These are phyloP conservation scores for Yamadazyma phyllophila DNA, from an alignment of 805 yeast genomes.

Conservation along the genomic window DNA sequence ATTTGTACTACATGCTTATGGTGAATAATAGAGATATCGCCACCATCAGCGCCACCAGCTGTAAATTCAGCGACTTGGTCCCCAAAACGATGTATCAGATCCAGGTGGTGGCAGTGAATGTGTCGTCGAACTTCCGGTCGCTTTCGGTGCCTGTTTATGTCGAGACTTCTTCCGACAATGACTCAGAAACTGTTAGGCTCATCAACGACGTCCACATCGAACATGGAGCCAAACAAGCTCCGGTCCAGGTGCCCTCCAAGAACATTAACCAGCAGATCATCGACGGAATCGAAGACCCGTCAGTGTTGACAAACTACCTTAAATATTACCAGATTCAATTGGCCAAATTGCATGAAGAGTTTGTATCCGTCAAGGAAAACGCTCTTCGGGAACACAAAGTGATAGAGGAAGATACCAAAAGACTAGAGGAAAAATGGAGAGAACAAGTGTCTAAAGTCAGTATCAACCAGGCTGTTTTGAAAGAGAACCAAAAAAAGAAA, in stretches of 20 bases:
- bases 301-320: constrained; percentile 23
- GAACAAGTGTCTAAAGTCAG: constrained; percentile 15
- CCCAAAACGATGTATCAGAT: constrained; percentile 30
- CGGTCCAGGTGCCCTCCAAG: background rate
- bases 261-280: constrained; percentile 12
- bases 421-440: constrained; percentile 28
- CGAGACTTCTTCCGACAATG: constrained; percentile 19
- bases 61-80: constrained; percentile 30
- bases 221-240: background rate
- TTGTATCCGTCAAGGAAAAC: constrained; percentile 25
- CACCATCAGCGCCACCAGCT: constrained; percentile 32
- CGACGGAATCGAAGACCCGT: constrained; percentile 17
- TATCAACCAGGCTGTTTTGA: constrained; percentile 4
- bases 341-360: constrained; percentile 23
- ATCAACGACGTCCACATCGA: background rate
- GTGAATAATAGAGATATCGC: constrained; percentile 38
- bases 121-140: constrained; percentile 32
- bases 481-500: constrained; percentile 13
- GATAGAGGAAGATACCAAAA: constrained; percentile 27
- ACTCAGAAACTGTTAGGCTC: background rate
- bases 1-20: constrained; percentile 30
- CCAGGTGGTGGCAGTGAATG: constrained; percentile 36
- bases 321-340: constrained; percentile 26
- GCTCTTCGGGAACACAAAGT: constrained; percentile 24
- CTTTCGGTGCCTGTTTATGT: constrained; percentile 33